phyloP scores from a whole-genome alignment of 352 stramenopile genomes.

The Globisporangium middletonii region DNA sequence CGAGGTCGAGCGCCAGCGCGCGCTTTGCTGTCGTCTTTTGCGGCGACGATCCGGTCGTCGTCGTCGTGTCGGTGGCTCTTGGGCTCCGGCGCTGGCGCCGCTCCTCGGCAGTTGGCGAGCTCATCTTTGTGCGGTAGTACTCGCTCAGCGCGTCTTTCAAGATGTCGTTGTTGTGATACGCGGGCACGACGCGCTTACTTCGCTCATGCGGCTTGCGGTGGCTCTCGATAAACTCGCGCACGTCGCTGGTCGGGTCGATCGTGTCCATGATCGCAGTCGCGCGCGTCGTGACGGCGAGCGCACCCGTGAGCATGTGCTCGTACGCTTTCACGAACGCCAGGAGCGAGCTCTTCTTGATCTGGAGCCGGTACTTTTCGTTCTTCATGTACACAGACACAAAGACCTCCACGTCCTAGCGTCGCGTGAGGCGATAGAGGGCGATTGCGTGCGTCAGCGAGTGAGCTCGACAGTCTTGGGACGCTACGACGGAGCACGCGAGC shows the following conservation, averaged over 20 bases:
- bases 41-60: neutral
- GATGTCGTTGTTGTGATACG: slow-evolving; percentile 37
- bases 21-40: slow-evolving; percentile 2
- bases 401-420: slow-evolving; percentile 57
- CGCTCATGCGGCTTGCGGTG: slow-evolving; percentile 44
- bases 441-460: neutral
- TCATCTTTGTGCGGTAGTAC: slow-evolving; percentile 24
- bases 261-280: slow-evolving; percentile 37
- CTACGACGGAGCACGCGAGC: neutral
- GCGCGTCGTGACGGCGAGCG: slow-evolving; percentile 25
- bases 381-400: slow-evolving; percentile 79
- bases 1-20: slow-evolving; percentile 7
- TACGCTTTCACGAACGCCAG: slow-evolving; percentile 63
- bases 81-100: slow-evolving; percentile 9
- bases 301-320: slow-evolving; percentile 48
- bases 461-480: neutral
- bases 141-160: slow-evolving; percentile 53
- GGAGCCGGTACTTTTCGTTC: slow-evolving; percentile 81
- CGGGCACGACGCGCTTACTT: slow-evolving; percentile 36
- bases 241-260: slow-evolving; percentile 50
- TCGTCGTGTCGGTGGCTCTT: neutral
- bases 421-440: neutral
- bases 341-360: slow-evolving; percentile 77
- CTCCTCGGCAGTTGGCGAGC: slow-evolving; percentile 15
- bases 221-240: slow-evolving; percentile 52